These are phyloP conservation scores for Fusarium veterinarium DNA, from an alignment of 2,329 filamentous ascomycete genomes.

Conservation along the genomic window DNA sequence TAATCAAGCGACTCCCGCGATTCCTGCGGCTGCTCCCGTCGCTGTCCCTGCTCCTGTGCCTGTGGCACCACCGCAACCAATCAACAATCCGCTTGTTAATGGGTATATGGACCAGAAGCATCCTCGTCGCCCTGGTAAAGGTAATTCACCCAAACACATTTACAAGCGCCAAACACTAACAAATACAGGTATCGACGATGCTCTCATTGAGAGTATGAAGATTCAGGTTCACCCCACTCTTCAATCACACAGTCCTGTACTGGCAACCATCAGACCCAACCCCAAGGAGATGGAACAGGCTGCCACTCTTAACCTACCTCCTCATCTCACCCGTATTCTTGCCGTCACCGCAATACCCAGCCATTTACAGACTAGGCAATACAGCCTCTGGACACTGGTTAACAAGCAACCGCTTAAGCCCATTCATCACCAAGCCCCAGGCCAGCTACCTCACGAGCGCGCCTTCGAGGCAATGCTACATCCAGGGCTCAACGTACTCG, in stretches of 20 bases:
- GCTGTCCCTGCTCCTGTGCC: conserved; percentile 29
- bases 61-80: conserved; percentile 38
- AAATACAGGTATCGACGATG: conserved; percentile 63
- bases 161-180: conserved; percentile 35
- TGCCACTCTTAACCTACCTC: conserved; percentile 75
- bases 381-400: conserved; percentile 79
- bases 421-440: conserved; percentile 59
- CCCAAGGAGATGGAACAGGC: conserved; percentile 76
- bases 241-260: conserved; percentile 69
- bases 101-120: conserved; percentile 52
- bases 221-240: conserved; percentile 76
- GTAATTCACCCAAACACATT: conserved; percentile 44
- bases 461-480: conserved; percentile 80
- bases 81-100: conserved; percentile 46
- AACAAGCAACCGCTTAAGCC: conserved; percentile 72
- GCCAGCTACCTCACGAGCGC: conserved; percentile 70
- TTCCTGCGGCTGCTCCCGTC: not conserved
- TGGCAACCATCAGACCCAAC: conserved; percentile 73
- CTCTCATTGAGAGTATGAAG: conserved; percentile 74
- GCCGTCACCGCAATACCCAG: conserved; percentile 74
- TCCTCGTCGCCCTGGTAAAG: conserved; percentile 56
- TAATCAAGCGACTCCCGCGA: conserved; percentile 27
- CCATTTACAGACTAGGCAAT: conserved; percentile 73
- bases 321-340: conserved; percentile 76
- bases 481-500: conserved; percentile 80